phyloP scores from a whole-genome alignment of 257 asterid species.

The Salvia hispanica region DNA sequence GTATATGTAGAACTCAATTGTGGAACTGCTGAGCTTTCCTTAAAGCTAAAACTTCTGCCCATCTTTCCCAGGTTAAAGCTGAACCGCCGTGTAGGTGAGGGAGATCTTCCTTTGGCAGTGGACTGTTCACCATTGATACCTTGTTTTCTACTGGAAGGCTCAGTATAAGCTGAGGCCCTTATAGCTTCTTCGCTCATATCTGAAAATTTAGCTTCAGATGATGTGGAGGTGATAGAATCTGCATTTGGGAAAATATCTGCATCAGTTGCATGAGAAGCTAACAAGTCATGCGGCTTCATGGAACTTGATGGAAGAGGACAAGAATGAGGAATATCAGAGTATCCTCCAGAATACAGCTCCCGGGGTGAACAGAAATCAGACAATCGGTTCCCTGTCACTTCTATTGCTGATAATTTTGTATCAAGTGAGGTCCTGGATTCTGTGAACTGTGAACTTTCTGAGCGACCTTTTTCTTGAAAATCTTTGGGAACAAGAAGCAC shows the following conservation, averaged over 20 bases:
- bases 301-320: slow-evolving; percentile 58
- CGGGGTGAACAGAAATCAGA: slow-evolving; percentile 53
- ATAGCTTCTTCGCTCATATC: slow-evolving; percentile 34
- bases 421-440: slow-evolving; percentile 51
- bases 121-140: slow-evolving; percentile 41
- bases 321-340: slow-evolving; percentile 52
- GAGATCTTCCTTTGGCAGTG: slow-evolving; percentile 54
- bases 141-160: slow-evolving; percentile 41
- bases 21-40: slow-evolving; percentile 64
- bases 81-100: slow-evolving; percentile 73
- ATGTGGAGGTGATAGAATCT: slow-evolving; percentile 30
- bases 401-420: slow-evolving; percentile 48
- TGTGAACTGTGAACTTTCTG: slow-evolving; percentile 45
- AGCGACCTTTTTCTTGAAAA: slow-evolving; percentile 39
- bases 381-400: slow-evolving; percentile 38
- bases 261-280: slow-evolving; percentile 33
- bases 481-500: slow-evolving; percentile 51
- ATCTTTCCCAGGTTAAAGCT: slow-evolving; percentile 72
- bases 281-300: slow-evolving; percentile 28
- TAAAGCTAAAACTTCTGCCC: slow-evolving; percentile 85
- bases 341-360: slow-evolving; percentile 46
- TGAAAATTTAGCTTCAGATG: slow-evolving; percentile 39
- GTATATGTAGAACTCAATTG: slow-evolving; percentile 44
- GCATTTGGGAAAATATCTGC: slow-evolving; percentile 39
- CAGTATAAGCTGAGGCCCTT: slow-evolving; percentile 36